Base-by-base conservation (phyloP, 169 alveolate species). In the Plasmodium fragile region DNA sequence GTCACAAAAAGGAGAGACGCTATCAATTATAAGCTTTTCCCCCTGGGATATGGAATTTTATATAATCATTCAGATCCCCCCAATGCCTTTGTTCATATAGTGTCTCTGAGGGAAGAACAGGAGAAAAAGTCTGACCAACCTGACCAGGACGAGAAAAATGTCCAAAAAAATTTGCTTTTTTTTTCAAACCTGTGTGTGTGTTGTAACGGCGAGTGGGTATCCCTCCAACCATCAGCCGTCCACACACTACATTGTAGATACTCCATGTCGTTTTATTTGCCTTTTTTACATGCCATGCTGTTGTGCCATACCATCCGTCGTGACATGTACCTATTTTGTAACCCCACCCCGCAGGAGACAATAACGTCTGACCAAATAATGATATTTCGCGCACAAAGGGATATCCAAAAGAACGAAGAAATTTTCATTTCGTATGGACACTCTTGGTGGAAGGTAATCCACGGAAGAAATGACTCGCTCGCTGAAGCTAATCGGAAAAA, bases 21-120 rank as follows among this genome's bases (percentile, higher is more conserved):
- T 6, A 28, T 8, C 49, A 72, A 73, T 72, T 52, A 85, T 75
- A 85, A 85, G 45, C 84, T 85, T 16, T 36, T 85, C 3, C 93
- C 93, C n/a, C 43, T 85, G 79, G 93, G 93, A 10, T 73, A 85
- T 45, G 93, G 93, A 8, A 85, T 85, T 43, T 73, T 85, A 85
- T 85, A 85, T 45, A 85, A 85, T 49, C 93, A 85, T 39, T 85
- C 93, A 18, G 78, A 73, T 75, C 16, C 52, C 18, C 93, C 93
- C 18, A 85, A 85, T 85, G 93, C 93, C 34, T 85, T 43, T 75
- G 78, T 85, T 73, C 85, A 85, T 30, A 85, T 83, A 41, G 36
- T 43, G 53, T 73, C 65, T 25, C 55, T 85, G 45, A 59, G 36
- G 78, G 65, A 75, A n/a, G 55, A 83, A 4, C 10, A 45, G 39